A percentile compares a stretch with the other conserved stretches of the same genome.
phyloP scores from a whole-genome alignment of 257 asterid genomes.

The Lantana camara region DNA sequence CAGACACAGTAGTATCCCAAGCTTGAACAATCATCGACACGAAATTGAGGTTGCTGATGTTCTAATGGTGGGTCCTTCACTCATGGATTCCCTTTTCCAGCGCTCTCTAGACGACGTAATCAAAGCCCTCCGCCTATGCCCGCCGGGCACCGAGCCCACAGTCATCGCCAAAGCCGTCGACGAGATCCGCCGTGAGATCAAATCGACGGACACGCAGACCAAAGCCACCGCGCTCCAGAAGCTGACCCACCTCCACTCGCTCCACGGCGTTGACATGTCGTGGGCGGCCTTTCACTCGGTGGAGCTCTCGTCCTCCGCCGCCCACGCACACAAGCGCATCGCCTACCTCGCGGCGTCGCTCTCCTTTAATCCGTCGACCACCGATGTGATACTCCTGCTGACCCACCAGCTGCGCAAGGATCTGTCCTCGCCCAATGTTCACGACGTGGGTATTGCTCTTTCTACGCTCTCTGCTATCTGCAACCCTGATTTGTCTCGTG shows the following conservation, averaged over 20 bases:
- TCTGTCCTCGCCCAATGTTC: conserved; percentile 59
- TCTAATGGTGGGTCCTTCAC: conserved; percentile 61
- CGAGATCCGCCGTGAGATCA: conserved; percentile 95
- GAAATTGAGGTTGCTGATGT: background rate
- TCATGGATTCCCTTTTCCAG: conserved; percentile 90
- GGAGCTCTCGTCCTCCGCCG: conserved; percentile 76
- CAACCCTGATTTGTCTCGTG: conserved; percentile 78
- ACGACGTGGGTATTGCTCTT: conserved; percentile 82
- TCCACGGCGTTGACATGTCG: conserved; percentile 73
- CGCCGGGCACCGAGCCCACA: conserved; percentile 48
- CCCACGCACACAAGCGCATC: conserved; percentile 62
- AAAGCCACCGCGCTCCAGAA: conserved; percentile 81
- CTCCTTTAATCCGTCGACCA: conserved; percentile 69
- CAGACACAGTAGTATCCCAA: background rate
- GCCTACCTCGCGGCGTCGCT: conserved; percentile 80
- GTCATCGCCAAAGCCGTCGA: conserved; percentile 63
- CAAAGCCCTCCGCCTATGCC: conserved; percentile 63
- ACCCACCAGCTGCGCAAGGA: conserved; percentile 96
- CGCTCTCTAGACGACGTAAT: conserved; percentile 79
- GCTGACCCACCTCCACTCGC: conserved; percentile 78
- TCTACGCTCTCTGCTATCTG: conserved; percentile 64
- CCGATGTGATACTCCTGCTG: conserved; percentile 87
- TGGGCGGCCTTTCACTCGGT: conserved; percentile 88
- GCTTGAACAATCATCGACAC: background rate
- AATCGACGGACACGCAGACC: conserved; percentile 70